Conservation (phyloP, 768 basidiomycete species). For the Heimioporus sp. region DNA sequence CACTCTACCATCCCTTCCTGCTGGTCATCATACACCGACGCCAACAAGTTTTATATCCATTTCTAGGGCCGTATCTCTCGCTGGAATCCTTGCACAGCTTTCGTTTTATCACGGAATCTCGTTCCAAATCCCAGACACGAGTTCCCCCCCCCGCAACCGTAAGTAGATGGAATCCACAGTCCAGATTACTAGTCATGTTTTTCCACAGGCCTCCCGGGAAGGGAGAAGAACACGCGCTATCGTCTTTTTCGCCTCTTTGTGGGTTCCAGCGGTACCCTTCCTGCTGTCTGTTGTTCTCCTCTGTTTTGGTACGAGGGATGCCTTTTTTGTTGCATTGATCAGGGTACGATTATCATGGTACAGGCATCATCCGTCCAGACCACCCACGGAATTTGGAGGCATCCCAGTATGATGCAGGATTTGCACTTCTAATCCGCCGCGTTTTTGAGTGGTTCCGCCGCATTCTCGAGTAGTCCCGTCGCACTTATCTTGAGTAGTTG, state of each 20-base stretch:
- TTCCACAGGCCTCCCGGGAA: background rate
- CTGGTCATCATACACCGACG: background rate
- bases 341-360: background rate
- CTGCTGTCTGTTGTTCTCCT: background rate
- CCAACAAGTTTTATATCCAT: background rate
- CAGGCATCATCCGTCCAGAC: background rate
- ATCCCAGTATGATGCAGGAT: no score
- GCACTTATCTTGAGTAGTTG: no score
- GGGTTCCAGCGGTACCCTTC: background rate
- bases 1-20: background rate
- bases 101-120: background rate
- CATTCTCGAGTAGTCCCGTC: no score
- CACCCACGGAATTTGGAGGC: no score
- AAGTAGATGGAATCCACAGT: background rate
- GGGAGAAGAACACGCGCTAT: background rate
- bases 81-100: background rate
- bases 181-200: background rate
- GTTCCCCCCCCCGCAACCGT: background rate
- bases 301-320: background rate
- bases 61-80: background rate
- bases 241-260: background rate
- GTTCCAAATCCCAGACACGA: background rate
- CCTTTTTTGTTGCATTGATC: background rate
- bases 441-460: no score
- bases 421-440: no score